Base-by-base conservation (phyloP, 2,329 filamentous ascomycete genomes). In the Talaromyces sp. region DNA sequence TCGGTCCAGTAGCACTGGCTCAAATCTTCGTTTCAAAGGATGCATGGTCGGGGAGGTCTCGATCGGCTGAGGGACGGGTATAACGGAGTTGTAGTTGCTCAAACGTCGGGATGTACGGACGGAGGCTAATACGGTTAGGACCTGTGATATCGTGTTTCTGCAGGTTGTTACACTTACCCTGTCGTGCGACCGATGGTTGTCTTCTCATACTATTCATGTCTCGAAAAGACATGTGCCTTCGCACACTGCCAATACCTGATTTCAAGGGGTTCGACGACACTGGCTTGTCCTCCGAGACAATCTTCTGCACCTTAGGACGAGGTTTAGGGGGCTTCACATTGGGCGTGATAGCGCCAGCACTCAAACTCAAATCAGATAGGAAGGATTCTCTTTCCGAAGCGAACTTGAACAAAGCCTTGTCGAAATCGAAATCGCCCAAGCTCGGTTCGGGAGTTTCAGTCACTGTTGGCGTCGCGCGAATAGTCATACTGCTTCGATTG, bases 81-180 rank as follows among this genome's bases (percentile, higher is more conserved):
- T 97, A 54, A 99, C 94, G 1, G 94, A 97, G 73, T 97, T 97
- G 75, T 99, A 99, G 71, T 96, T 96, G 74, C 93, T 97, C 64
- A 97, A 78, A 66, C 94, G 85, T 75, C 86, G 94, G 37, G 92
- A 87, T 5, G 92, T 96, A 65, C 92, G 87, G 62, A 87, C 81
- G 22, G 87, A 89, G 62, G 83, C 83, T 84, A 65, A 6, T 17
- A 11, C 58, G 51, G 63, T 60, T 59, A 61, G 63, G 17, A 62
- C 64, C 31, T 69, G 60, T 72, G 66, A 58, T 57, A 59, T 36
- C 41, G 56, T 56, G 43, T 53, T 45, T 25, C 19, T 35, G 28
- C 19, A 52, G 50, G 21, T 25, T 50, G 11, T 39, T 22, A 15
- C 25, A 40, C 43, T 48, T 48, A 89, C 88, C 82, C 77, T 88